Conservation (phyloP, 768 basidiomycete genomes). For the Lactifluus hygrophoroides region DNA sequence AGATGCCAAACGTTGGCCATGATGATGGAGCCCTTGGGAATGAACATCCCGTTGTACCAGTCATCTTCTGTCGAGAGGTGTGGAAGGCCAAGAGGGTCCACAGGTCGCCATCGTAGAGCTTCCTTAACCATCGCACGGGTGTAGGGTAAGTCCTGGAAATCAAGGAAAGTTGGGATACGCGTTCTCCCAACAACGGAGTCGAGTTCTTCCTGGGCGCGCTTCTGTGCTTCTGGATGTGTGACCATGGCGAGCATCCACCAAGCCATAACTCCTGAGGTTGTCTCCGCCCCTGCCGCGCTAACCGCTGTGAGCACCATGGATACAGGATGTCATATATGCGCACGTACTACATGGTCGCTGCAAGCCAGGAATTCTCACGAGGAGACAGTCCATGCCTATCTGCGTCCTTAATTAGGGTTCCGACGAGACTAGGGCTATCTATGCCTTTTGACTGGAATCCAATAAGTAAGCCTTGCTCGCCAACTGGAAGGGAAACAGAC, state of each 20-base stretch:
- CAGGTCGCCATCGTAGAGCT: slow-evolving; percentile 11
- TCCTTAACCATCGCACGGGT: slow-evolving; percentile 17
- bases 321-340: not conserved
- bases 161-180: slow-evolving; percentile 2
- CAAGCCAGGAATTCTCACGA: slow-evolving; percentile 6
- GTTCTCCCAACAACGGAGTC: slow-evolving; percentile 1
- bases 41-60: slow-evolving; percentile 14
- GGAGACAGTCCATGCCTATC: slow-evolving; percentile 8
- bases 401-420: slow-evolving; percentile 6
- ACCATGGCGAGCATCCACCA: slow-evolving; percentile 12
- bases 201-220: slow-evolving; percentile 11
- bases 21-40: slow-evolving; percentile 4
- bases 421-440: slow-evolving; percentile 7
- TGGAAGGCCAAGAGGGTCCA: slow-evolving; percentile 9
- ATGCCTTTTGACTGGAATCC: slow-evolving; percentile 7
- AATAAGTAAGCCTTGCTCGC: not conserved
- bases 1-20: slow-evolving; percentile 12
- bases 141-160: slow-evolving; percentile 4
- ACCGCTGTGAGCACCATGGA: not conserved
- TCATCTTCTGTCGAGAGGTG: slow-evolving; percentile 16
- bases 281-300: slow-evolving; percentile 1
- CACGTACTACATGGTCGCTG: slow-evolving; percentile 6
- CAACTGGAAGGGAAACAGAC: not conserved
- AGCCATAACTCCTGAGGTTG: slow-evolving; percentile 5
- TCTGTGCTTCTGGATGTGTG: slow-evolving; percentile 6